phyloP scores from a whole-genome alignment of 192 early-diverging fungal genomes.

The Backusella tuberculispora region DNA sequence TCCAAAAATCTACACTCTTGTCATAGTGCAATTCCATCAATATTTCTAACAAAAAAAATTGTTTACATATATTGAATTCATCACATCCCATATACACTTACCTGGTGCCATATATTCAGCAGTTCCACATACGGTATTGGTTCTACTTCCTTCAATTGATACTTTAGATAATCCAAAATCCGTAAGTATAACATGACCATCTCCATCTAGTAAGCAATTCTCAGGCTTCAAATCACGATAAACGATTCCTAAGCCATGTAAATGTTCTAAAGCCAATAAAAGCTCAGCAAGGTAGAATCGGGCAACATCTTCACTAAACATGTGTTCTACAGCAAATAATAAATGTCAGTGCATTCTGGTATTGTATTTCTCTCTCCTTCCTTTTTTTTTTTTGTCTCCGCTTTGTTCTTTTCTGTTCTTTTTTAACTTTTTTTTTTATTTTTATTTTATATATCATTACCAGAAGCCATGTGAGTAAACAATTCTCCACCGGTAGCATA shows the following conservation, averaged over 20 bases:
- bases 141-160: conserved; percentile 55
- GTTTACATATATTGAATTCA: background rate
- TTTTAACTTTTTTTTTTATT: background rate
- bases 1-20: conserved; percentile 90
- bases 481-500: conserved; percentile 94
- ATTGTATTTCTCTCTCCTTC: background rate
- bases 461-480: conserved; percentile 83
- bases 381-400: background rate
- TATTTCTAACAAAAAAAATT: conserved; percentile 45
- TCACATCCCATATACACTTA: conserved; percentile 21
- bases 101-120: conserved; percentile 78
- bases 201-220: conserved; percentile 69
- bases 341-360: background rate
- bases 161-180: conserved; percentile 97
- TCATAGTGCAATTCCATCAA: conserved; percentile 68
- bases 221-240: conserved; percentile 86
- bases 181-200: conserved; percentile 86
- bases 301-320: conserved; percentile 81
- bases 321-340: conserved; percentile 45
- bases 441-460: conserved; percentile 43
- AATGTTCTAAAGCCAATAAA: conserved; percentile 82
- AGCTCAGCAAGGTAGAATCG: conserved; percentile 90
- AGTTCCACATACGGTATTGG: conserved; percentile 75
- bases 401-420: background rate
- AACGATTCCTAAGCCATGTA: conserved; percentile 89